Base-by-base conservation (phyloP, 768 basidiomycete species). In the Leccinum pellstonianum region DNA sequence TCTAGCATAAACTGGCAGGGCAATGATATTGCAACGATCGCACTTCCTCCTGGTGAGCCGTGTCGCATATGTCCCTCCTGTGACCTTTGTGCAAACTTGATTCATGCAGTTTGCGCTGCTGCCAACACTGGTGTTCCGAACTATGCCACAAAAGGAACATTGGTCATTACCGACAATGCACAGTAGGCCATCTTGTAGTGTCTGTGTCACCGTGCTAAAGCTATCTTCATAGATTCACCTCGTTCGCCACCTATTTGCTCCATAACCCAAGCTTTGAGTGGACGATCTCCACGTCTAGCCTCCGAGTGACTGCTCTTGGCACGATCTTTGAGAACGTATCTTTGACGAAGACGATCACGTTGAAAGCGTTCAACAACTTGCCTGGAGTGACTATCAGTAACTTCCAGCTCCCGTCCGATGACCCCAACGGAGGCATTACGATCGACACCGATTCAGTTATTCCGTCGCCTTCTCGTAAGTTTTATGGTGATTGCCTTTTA, bases 321-420 rank as follows among this genome's bases (percentile, higher is more conserved):
- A 87, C 86, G 11, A 81, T 85, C 62, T 90, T 90, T 62, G 85
- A 88, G 60, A 80, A 81, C 58, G 81, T 90, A 29, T 75, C 78
- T 0, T 77, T 91, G 37, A 80, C 77, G 51, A 90, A 90, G 72
- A 75, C 78, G 2, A 68, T 90, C 41, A 73, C 82, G 4, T 80
- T 90, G 76, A 86, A 83, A 66, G 89, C 87, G 5, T 90, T 90
- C 71, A 85, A 90, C 60, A 80, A 81, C 31, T 75, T 91, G 7
- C 86, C 86, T 8, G 87, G 87, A 6, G 85, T 89, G 47, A 84
- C 82, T 6, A 87, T 90, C 68, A 83, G 79, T 61, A 86, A 88
- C 73, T 90, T 90, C 76, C 75, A 85, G 67, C 77, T 90, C 57
- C 88, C 88, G 1, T 80, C 81, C 4, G 86, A 90, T 62, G 83